Base-by-base conservation (phyloP, 1,284 basidiomycete species). In the Cryptococcus maquisensis region DNA sequence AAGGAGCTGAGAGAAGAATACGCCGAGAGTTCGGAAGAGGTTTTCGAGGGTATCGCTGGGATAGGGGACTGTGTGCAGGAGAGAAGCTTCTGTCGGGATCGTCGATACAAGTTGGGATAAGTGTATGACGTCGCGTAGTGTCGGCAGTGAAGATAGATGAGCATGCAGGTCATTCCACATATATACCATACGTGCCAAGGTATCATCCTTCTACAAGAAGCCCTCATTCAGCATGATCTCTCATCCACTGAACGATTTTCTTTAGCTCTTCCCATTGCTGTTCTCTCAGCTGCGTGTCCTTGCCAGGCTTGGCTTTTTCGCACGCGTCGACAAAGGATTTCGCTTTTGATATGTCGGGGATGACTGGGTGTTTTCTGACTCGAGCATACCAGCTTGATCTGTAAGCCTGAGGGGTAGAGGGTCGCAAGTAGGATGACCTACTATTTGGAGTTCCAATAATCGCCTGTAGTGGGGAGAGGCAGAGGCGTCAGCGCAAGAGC, bases 401-500 rank as follows among this genome's bases (percentile, higher is more conserved):
- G 43, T 20, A 23, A 37, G 32, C 32, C 20, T 23, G 18, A 21
- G 16, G 23, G 13, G 23, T 41, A 16, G 49, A 7, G 26, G 15
- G 5, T 16, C 21, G 20, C n/a, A 24, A 36, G 20, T 20, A 24
- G 21, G 8, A 49, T 10, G 16, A 67, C 71, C 23, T 44, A 73
- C 73, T 73, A 76, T 54, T 75, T 76, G 9, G 71, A 73, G 56
- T 76, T 76, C 71, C 70, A 73, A 52, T 74, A 73, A 51, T 76
- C 74, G 12, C 71, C 70, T 72, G 52, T 9, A 41, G 52, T 9
- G 37, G 15, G 23, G 9, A 32, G 28, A 32, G 28, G 28, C 16
- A 21, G 50, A 16, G 41, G 43, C 32, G 45, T 37, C 16, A 47
- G 24, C 36, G 20, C 15, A 45, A 21, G 20, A 4, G 39, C 23